Base-by-base conservation (phyloP, 2,329 filamentous ascomycete species). In the Gnomoniopsis smithogilvyi region DNA sequence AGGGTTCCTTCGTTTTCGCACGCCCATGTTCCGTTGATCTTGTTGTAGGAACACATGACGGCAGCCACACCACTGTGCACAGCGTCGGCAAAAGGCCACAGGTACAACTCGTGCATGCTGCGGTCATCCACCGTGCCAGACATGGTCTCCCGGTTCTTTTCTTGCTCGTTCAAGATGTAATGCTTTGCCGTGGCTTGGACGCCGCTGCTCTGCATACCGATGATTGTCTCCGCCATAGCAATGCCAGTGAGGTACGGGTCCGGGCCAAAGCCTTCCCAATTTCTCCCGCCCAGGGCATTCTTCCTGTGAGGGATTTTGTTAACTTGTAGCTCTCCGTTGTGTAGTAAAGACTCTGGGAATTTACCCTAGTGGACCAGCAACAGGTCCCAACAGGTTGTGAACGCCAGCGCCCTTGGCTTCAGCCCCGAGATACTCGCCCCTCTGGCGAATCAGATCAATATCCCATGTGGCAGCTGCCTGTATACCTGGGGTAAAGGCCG, bases 401-500 rank as follows among this genome's bases (percentile, higher is more conserved):
- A 93, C 78, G 34, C 91, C 91, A 65, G 88, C 86, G 11, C 82
- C 77, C 54, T 83, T 84, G 24, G 88, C 84, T 73, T 96, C 91
- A 33, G 81, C 78, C 3, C 86, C 91, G 68, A 91, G 80, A 53
- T 83, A 88, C 62, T 80, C 79, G 2, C 90, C 91, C 15, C 90
- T 82, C 65, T 85, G 76, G 56, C 87, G 84, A 74, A 95, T 92
- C 52, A 95, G 76, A 2, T 86, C 81, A 48, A 85, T 82, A 69
- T 92, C 91, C 89, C 90, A 96, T 0, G 90, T 95, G 1, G 89
- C 83, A 0, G 89, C 91, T 0, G 89, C 87, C 2, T 90, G 91
- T 55, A 96, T 84, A 1, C 89, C 91, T 0, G 91, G 90, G 0
- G 91, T 89, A 69, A 93, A 95, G 0, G 90, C 89, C 12, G 88